Base-by-base conservation (phyloP, 2,329 filamentous ascomycete genomes). In the Paraphoma chrysanthemicola region DNA sequence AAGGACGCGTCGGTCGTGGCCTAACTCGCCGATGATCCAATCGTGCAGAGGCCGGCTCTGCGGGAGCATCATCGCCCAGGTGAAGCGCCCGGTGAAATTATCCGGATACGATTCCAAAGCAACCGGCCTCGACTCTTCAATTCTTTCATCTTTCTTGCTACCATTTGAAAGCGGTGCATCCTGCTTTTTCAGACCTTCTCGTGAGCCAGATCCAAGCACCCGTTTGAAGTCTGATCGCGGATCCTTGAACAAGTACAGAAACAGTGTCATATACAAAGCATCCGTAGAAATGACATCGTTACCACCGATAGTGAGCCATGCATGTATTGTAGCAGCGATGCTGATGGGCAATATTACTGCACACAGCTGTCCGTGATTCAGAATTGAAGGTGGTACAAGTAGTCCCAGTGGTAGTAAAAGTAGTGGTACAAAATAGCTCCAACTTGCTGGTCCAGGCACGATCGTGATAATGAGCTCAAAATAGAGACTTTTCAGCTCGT, bases 221-320 rank as follows among this genome's bases (percentile, higher is more conserved):
- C 44, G 53, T 48, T 47, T 53, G 31, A 56, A 59, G n/a, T 56
- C 39, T 7, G 6, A 38, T 30, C 53, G 53, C 11, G 57, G 57
- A 30, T 59, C 53, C 14, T 54, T 53, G 33, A 59, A 59, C 7
- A 50, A 45, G 39, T 56, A 59, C n/a, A 56, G 31, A 16, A 59
- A 59, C 0, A 56, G 36, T 5, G 53, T 59, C 49, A 56, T 30
- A 28, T 53, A 59, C 38, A 59, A 14, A 12, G 12, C 51, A 29
- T 59, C 50, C 48, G 50, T 59, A 2, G 46, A 56, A 10, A 56
- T 51, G 10, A 59, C 53, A 46, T 59, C 57, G n/a, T 50, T 59
- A 1, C 53, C 53, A 2, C 47, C 50, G 7, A 54, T 12, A 17
- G 10, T 30, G 16, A 29, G 16, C 53, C 53, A 59, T 36, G 53